Percentiles rank a stretch among this genome's conserved stretches.
Conservation (phyloP, 2,329 filamentous ascomycete genomes). For the Pseudopithomyces chartarum region DNA sequence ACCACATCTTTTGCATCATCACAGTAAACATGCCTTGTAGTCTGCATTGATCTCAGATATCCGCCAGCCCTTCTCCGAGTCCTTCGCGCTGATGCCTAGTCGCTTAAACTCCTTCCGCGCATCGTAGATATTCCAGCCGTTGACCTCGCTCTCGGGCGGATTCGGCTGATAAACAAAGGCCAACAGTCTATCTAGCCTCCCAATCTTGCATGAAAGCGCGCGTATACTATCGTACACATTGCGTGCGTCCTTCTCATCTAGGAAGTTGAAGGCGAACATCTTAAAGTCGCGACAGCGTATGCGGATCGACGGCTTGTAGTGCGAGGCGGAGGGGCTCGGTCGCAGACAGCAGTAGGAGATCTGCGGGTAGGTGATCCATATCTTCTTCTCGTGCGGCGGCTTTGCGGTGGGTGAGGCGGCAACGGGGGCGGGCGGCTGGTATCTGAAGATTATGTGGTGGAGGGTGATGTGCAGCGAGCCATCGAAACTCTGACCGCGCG, state of each 20-base stretch:
- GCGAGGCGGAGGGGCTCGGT: slow-evolving; percentile 70
- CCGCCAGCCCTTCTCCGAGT: slow-evolving; percentile 81
- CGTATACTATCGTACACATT: slow-evolving; percentile 90
- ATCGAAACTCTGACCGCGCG: slow-evolving; percentile 60
- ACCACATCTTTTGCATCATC: background rate
- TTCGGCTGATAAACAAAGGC: slow-evolving; percentile 85
- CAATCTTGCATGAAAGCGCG: slow-evolving; percentile 77
- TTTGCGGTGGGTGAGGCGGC: slow-evolving; percentile 45
- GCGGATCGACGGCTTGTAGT: slow-evolving; percentile 79
- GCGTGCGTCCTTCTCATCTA: slow-evolving; percentile 72
- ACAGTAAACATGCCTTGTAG: slow-evolving; percentile 61
- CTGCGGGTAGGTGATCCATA: slow-evolving; percentile 95
- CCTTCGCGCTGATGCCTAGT: slow-evolving; percentile 84
- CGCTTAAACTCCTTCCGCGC: slow-evolving; percentile 82
- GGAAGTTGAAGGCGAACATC: slow-evolving; percentile 89
- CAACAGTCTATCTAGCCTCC: slow-evolving; percentile 84
- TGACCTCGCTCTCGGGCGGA: slow-evolving; percentile 71
- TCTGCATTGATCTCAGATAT: slow-evolving; percentile 88
- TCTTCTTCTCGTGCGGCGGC: slow-evolving; percentile 64
- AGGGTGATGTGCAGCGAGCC: slow-evolving; percentile 67
- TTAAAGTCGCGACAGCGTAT: slow-evolving; percentile 92
- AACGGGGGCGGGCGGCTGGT: slow-evolving; percentile 51
- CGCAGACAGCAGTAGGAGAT: slow-evolving; percentile 80
- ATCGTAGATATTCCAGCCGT: slow-evolving; percentile 87
- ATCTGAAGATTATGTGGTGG: slow-evolving; percentile 69